Conservation (phyloP, 345 rosid genomes). For the Clausena lansium region DNA sequence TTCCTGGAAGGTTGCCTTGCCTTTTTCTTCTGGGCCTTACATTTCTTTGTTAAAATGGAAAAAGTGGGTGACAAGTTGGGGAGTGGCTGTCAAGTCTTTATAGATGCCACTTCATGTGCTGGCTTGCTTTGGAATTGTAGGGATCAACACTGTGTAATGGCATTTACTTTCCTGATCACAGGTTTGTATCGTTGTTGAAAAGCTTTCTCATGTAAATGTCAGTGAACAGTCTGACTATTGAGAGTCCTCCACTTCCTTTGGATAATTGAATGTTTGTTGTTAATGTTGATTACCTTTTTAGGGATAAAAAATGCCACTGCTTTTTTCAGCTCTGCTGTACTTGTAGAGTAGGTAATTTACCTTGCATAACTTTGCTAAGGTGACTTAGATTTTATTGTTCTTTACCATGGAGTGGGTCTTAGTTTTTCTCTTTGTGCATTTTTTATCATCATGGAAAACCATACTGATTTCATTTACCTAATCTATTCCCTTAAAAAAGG, state of each 20-base stretch:
- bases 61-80: not conserved
- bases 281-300: not conserved
- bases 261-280: not conserved
- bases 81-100: not conserved
- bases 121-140: not conserved
- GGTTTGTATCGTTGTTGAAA: not conserved
- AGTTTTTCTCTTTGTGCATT: not conserved
- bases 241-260: not conserved
- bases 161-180: not conserved
- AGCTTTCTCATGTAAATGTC: not conserved
- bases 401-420: not conserved
- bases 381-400: not conserved
- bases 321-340: not conserved
- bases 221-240: not conserved
- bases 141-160: not conserved
- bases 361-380: not conserved
- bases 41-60: not conserved
- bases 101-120: not conserved
- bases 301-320: not conserved
- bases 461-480: not conserved
- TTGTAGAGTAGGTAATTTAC: not conserved
- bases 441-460: not conserved
- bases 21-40: not conserved
- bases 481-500: not conserved
- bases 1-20: not conserved